Evolutionary conservation across 2,329 filamentous ascomycete genomes (phyloP).

Genomic region (Verticillium nonalfalfae): DNA sequence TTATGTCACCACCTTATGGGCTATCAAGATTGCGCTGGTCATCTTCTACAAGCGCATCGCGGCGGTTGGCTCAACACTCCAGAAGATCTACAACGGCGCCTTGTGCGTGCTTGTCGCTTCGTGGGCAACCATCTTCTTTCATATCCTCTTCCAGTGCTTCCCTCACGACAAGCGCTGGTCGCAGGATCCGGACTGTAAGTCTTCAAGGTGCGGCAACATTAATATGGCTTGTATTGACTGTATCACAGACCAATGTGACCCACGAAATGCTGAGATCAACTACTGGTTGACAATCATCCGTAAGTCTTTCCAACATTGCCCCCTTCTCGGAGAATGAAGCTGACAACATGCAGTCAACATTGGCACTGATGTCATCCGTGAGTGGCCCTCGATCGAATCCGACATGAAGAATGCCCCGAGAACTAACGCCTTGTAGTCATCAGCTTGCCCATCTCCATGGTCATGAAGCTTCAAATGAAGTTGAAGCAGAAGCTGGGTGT

Average conservation of each 20-base stretch:
- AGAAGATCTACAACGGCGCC: slow-evolving; percentile 27
- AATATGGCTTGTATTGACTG: neutral
- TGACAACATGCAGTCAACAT: neutral
- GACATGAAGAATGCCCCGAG: neutral
- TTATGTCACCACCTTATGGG: slow-evolving; percentile 32
- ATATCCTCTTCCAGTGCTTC: slow-evolving; percentile 31
- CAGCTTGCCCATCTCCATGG: slow-evolving; percentile 25
- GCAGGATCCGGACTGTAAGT: slow-evolving; percentile 16
- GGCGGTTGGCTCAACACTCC: slow-evolving; percentile 23
- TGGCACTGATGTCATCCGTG: neutral
- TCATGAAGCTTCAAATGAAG: slow-evolving; percentile 25
- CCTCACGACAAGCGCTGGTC: slow-evolving; percentile 25
- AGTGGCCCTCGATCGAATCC: neutral
- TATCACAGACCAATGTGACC: slow-evolving; percentile 7
- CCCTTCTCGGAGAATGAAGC: neutral
- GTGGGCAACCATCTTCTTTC: slow-evolving; percentile 26
- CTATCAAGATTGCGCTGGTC: slow-evolving; percentile 31
- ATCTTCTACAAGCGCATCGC: slow-evolving; percentile 33
- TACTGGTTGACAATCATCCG: slow-evolving; percentile 12
- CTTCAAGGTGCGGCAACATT: too few species aligned
- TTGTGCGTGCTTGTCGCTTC: slow-evolving; percentile 21
- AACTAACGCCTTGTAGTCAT: slow-evolving; percentile 15
- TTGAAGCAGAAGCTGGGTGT: slow-evolving; percentile 24
- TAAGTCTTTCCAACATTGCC: neutral
- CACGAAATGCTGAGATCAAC: slow-evolving; percentile 7